Conservation (phyloP, 2,329 filamentous ascomycete genomes). For the Pseudofabraea citricarpa region DNA sequence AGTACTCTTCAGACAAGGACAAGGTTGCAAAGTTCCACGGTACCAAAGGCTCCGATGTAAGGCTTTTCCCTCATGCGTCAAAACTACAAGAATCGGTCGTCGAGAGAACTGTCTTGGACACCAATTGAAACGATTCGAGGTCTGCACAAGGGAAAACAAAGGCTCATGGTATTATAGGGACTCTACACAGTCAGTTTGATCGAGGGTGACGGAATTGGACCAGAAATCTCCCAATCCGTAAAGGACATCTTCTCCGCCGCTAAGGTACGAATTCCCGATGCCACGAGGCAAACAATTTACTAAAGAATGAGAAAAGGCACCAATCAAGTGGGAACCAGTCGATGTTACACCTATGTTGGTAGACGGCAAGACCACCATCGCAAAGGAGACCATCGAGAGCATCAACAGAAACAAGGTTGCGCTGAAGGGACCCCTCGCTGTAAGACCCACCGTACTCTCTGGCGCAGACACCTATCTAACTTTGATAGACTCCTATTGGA, state of each 20-base stretch:
- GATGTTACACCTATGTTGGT: constrained; percentile 92
- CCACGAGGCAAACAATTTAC: constrained; percentile 7
- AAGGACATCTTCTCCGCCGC: constrained; percentile 98
- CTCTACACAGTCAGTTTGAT: constrained; percentile 96
- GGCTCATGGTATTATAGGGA: constrained; percentile 63
- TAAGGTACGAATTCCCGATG: constrained; percentile 68
- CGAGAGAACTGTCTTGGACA: no score
- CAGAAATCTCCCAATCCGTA: constrained; percentile 94
- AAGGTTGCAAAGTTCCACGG: constrained; percentile 92
- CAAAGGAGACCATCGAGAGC: constrained; percentile 86
- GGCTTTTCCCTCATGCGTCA: constrained; percentile 32
- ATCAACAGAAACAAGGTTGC: constrained; percentile 95
- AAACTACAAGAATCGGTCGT: no score
- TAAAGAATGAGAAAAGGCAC: constrained; percentile 52
- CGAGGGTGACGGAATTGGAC: constrained; percentile 97
- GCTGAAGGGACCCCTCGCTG: constrained; percentile 94
- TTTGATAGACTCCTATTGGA: constrained; percentile 76
- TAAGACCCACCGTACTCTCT: constrained; percentile 41
- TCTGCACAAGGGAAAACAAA: no score
- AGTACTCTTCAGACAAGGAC: constrained; percentile 60
- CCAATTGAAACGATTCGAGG: no score
- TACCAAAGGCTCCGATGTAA: constrained; percentile 80
- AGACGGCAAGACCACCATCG: constrained; percentile 94
- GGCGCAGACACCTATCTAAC: constrained; percentile 12
- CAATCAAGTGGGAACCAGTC: constrained; percentile 94